These are phyloP conservation scores for Colletotrichum australisinense DNA, from an alignment of 2,329 filamentous ascomycete species.

Conservation along the genomic window DNA sequence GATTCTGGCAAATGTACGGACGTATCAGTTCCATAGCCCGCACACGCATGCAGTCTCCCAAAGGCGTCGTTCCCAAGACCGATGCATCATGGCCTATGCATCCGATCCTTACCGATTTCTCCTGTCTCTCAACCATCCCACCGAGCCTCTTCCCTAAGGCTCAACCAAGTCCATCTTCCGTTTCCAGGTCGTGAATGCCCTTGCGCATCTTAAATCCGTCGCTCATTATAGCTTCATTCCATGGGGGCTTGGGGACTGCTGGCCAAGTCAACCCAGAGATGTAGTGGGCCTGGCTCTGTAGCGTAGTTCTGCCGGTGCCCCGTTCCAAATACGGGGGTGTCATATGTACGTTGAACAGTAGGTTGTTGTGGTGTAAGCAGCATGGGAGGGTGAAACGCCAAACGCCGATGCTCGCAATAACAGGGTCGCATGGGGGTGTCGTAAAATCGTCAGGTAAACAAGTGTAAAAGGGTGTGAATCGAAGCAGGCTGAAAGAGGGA, in stretches of 20 bases:
- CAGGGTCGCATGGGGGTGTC: slow-evolving; percentile 34
- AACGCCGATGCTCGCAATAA: slow-evolving; percentile 37
- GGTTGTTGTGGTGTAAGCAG: slow-evolving; percentile 26
- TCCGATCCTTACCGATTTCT: slow-evolving; percentile 7
- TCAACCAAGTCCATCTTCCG: slow-evolving; percentile 5
- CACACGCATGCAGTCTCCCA: slow-evolving; percentile 16
- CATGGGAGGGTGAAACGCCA: slow-evolving; percentile 31
- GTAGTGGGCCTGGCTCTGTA: slow-evolving; percentile 23
- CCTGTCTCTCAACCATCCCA: not conserved
- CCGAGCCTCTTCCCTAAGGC: slow-evolving; percentile 1
- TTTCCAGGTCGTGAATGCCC: slow-evolving; percentile 1
- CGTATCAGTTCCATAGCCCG: not conserved
- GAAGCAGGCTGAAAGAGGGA: slow-evolving; percentile 18
- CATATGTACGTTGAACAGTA: slow-evolving; percentile 34
- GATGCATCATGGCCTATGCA: slow-evolving; percentile 15
- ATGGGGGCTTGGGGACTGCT: slow-evolving; percentile 17
- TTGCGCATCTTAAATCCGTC: slow-evolving; percentile 21
- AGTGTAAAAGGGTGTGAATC: slow-evolving; percentile 29
- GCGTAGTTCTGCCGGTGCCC: slow-evolving; percentile 27
- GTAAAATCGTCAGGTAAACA: slow-evolving; percentile 35
- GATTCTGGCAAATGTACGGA: not conserved
- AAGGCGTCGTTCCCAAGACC: not conserved
- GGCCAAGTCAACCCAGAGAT: slow-evolving; percentile 12
- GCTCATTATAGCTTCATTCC: slow-evolving; percentile 33
- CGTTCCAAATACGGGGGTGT: slow-evolving; percentile 14